Evolutionary conservation across 2,329 filamentous ascomycete genomes (phyloP), one percentile per base, ranked within the genome.

Genomic region (Botrytis fragariae): DNA sequence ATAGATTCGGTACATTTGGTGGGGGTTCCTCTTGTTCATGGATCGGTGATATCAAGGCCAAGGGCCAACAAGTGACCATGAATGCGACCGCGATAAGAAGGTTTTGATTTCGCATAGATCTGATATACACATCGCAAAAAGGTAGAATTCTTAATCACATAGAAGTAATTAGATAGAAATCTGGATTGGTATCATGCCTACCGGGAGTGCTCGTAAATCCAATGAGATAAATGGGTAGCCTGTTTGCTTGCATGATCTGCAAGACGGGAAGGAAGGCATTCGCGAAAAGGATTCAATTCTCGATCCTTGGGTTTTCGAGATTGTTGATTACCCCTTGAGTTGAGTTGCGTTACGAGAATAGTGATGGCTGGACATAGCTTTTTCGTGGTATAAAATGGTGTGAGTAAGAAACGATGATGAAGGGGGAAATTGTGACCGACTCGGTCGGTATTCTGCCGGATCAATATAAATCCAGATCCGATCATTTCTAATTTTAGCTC

Each of bases 401-500:
- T 5, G 60, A 32, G 39, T 45, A 45, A 65, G 22, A 67, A 39
- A 67, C 4, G 29, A 35, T 29, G 29, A 54, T n/a, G 45, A 37
- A 39, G 22, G 39, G 42, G 59, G 32, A 61, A 39, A 44, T 32
- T 22, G 32, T 37, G 25, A 8, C 45, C 2, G 35, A 54, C n/a
- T 39, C 12, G 25, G 37, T 22, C 22, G 62, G 35, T 42, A 37
- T 51, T 37, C 32, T 20, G 10, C 29, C 64, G 64, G 64, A 67
- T 54, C 54, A 54, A 67, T 14, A 20, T 67, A 54, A 12, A 12
- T 29, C 64, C 35, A 35, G 22, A 3, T 6, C 64, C 22, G 35
- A 54, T 67, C 1, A 67, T 39, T 22, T 39, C 45, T 67, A 67
- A 29, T 51, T 65, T 65, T 48, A 51, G 63, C 63, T 48, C 63